Evolutionary conservation across 2,329 filamentous ascomycete genomes (phyloP).

Genomic region (Colletotrichum sp.): DNA sequence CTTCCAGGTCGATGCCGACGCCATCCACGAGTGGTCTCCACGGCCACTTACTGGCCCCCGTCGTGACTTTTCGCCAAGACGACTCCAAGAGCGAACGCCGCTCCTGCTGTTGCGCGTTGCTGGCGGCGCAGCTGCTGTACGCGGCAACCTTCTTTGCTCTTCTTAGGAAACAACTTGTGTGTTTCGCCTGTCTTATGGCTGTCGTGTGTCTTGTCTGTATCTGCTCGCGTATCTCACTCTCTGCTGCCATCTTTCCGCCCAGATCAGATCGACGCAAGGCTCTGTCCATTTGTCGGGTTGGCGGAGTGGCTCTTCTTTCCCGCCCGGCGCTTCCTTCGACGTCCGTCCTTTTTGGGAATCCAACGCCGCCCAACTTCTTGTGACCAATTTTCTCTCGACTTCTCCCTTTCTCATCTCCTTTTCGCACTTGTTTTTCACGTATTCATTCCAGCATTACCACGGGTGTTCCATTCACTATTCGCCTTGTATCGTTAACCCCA

Average conservation of each 20-base stretch:
- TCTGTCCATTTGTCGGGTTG: neutral
- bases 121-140: conserved; percentile 8
- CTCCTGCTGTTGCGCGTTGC: conserved; percentile 8
- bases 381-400: neutral
- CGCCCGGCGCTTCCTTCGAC: neutral
- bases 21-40: neutral
- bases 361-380: neutral
- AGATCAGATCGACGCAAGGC: neutral
- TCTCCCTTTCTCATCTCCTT: neutral
- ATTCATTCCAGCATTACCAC: neutral
- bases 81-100: neutral
- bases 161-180: neutral
- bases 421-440: neutral
- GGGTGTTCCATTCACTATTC: neutral
- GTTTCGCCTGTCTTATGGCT: neutral
- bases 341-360: neutral
- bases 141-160: neutral
- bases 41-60: neutral
- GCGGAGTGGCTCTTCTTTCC: neutral
- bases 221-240: neutral
- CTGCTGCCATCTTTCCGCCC: neutral
- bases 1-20: neutral
- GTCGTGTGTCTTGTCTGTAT: neutral
- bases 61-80: conserved; percentile 17
- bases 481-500: neutral